These are phyloP conservation scores for Erodium texanum DNA, from an alignment of 441 rosid genomes.

Conservation along the genomic window DNA sequence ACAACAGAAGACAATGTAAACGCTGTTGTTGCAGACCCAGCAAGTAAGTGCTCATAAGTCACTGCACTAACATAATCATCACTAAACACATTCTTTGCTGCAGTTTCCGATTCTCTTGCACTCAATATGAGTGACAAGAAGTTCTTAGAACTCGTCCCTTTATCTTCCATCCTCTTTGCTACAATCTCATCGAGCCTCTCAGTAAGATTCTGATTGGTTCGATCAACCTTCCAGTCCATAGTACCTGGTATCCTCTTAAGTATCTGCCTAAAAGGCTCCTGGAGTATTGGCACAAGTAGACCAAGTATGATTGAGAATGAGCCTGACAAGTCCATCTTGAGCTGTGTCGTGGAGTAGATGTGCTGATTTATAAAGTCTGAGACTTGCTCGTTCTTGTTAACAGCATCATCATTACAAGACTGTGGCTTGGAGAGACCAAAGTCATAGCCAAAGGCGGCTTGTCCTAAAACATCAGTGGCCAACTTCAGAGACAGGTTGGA, in stretches of 20 bases:
- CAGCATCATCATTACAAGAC: slow-evolving; percentile 20
- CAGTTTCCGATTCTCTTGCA: slow-evolving; percentile 55
- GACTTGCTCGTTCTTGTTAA: slow-evolving; percentile 32
- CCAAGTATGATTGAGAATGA: slow-evolving; percentile 74
- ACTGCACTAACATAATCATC: slow-evolving; percentile 73
- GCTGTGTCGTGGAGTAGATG: slow-evolving; percentile 85
- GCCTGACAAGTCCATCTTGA: slow-evolving; percentile 90
- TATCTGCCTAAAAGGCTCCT: slow-evolving; percentile 79
- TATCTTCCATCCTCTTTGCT: slow-evolving; percentile 47
- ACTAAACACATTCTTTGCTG: slow-evolving; percentile 40
- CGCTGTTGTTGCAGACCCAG: slow-evolving; percentile 81
- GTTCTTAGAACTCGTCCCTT: slow-evolving; percentile 38
- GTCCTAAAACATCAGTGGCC: slow-evolving; percentile 81
- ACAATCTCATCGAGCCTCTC: slow-evolving; percentile 70
- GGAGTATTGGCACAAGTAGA: slow-evolving; percentile 66
- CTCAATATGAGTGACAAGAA: slow-evolving; percentile 64
- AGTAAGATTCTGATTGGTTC: slow-evolving; percentile 45
- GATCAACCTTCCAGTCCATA: slow-evolving; percentile 77
- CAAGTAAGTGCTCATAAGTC: slow-evolving; percentile 86
- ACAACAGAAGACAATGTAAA: slow-evolving; percentile 68
- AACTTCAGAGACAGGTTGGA: slow-evolving; percentile 69
- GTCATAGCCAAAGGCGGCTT: slow-evolving; percentile 86
- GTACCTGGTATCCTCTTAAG: slow-evolving; percentile 79
- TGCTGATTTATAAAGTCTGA: slow-evolving; percentile 70
- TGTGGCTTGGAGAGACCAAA: slow-evolving; percentile 61